Evolutionary conservation across 441 rosid genomes (phyloP), one percentile per base, ranked within the genome.

Genomic region (Macaranga tanarius): DNA sequence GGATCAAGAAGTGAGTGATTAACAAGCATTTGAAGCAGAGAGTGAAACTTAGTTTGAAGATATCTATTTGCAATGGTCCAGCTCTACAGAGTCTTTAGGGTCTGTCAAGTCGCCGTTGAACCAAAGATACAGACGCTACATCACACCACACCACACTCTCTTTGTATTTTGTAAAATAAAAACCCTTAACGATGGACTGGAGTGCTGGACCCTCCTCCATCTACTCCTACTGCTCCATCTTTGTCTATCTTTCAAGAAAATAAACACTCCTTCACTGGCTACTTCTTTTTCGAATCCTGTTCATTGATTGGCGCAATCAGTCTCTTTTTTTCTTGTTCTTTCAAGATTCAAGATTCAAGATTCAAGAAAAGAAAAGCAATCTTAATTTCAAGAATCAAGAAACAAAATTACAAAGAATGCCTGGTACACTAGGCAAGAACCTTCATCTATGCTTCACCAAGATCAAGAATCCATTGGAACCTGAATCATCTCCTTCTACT

Each of bases 361-460:
- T n/a, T n/a, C n/a, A n/a, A n/a, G 1, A 2, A 45, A 45, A 45
- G 15, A 3, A 3, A 13, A 48, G 19, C 2, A 48, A 48, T 10
- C 4, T 4, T 1, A 28, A 4, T 48, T 48, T 15, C 51, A 48
- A 22, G 4, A 5, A 20, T 15, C 73, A 17, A 15, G 65, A n/a
- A 47, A 45, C 25, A 4, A 28, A 48, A 0, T 47, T 1, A 3
- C 19, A 51, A 44, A 62, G 61, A 75, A 88, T 88, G 90, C 82
- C 92, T 13, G 77, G 64, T 63, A 60, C 84, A 5, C 28, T 84
- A 0, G 79, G 82, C 38, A 90, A 78, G 80, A 90, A 86, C 44
- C 92, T 92, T 38, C 83, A 83, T 73, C 83, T 81, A 19, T 87
- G 95, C 76, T 90, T 92, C 86, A 81, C 87, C 5, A 82, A 79